Base-by-base conservation (phyloP, 345 rosid species). In the Geranium rotundifolium region DNA sequence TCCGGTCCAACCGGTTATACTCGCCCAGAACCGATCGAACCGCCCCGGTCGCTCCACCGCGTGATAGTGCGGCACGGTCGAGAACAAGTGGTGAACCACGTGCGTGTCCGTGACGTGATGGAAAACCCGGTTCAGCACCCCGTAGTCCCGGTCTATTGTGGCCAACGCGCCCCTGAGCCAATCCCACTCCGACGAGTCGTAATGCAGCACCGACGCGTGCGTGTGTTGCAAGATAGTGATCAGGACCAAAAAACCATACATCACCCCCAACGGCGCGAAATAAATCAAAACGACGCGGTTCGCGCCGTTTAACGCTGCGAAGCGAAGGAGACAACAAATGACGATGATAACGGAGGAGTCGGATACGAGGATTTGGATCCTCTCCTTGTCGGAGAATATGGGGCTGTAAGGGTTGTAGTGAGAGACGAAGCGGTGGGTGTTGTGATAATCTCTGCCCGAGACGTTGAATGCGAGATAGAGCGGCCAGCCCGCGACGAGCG, bases 31-130 rank as follows among this genome's bases (percentile, higher is more conserved):
- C 34, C 75, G 78, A 14, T 67, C 67, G 17, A 75, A 70, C 0
- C 64, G 64, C 34, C 67, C 39, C 0, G 78, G 67, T 0, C 75
- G 75, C 72, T 75, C 78, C 78, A 75, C 71, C 0, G 78, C 78
- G 23, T 75, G 69, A 27, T 75, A 75, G 17, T 71, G 78, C 0
- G 78, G 78, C 72, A 75, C 71, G 1, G 50, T 66, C 0, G 75
- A 71, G 72, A 75, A 67, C 61, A 75, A 30, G 29, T 75, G 78
- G 72, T 75, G 78, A 0, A 71, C 69, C 6, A 75, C 78, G 20
- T 75, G 78, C 2, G 78, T 75, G 58, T 75, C 78, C 0, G 78
- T 75, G 31, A 75, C 71, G 64, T 75, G 60, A 37, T 75, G 78
- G 60, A 75, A 75, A 1, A 71, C 71, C 72, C 49, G 70, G 67